These are phyloP conservation scores for Wickerhamiella spandovensis DNA, from an alignment of 805 yeast genomes.

Conservation along the genomic window DNA sequence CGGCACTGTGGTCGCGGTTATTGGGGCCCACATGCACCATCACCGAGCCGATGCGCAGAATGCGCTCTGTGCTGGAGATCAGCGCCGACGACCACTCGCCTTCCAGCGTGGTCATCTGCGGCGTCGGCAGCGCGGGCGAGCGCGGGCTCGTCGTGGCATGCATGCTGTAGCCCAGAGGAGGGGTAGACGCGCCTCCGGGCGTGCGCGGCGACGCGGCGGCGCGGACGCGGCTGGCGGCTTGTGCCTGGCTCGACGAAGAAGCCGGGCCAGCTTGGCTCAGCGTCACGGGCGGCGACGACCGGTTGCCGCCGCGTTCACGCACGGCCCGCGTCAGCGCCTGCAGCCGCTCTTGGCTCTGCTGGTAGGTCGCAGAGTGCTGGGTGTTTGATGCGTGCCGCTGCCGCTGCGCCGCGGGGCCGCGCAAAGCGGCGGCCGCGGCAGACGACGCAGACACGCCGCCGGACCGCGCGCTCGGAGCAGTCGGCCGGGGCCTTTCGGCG, in stretches of 20 bases:
- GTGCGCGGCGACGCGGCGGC: not conserved
- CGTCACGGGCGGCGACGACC: not conserved
- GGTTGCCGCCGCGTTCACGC: slow-evolving; percentile 10
- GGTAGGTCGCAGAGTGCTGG: slow-evolving; percentile 9
- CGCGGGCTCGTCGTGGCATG: not conserved
- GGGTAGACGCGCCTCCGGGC: not conserved
- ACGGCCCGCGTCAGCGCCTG: slow-evolving; percentile 15
- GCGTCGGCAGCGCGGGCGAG: slow-evolving; percentile 11
- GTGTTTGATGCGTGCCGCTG: not conserved
- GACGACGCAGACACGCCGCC: slow-evolving; percentile 1
- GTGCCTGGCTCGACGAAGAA: not conserved
- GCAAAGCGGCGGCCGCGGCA: slow-evolving; percentile 11
- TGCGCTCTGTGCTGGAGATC: slow-evolving; percentile 33
- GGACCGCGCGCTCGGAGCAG: not conserved
- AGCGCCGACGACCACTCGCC: slow-evolving; percentile 35
- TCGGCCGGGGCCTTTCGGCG: not conserved
- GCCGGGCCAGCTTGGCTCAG: not conserved
- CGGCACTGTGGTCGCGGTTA: slow-evolving; percentile 8
- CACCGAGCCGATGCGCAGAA: slow-evolving; percentile 33
- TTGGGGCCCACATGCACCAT: slow-evolving; percentile 15
- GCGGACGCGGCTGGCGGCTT: not conserved
- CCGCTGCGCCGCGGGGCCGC: slow-evolving; percentile 1
- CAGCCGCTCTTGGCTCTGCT: slow-evolving; percentile 17
- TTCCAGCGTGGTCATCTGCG: slow-evolving; percentile 35
- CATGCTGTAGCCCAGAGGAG: not conserved